Evolutionary conservation across 2,329 filamentous ascomycete species (phyloP).

Genomic region (Trichoderma asperellum): DNA sequence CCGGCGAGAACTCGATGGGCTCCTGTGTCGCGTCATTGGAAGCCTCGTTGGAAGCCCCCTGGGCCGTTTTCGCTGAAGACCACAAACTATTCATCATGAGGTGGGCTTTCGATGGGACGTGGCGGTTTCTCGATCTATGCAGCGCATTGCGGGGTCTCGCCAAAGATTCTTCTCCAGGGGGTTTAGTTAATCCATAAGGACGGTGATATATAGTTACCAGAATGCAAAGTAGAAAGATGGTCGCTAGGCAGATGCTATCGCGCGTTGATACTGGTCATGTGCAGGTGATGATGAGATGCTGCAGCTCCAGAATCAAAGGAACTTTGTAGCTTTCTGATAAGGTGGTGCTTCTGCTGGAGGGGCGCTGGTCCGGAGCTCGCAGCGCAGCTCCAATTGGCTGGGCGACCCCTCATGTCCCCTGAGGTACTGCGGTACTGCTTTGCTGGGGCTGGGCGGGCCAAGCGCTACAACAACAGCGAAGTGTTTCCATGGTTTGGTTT

Average conservation of each 20-base stretch:
- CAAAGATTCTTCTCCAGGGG: conserved; percentile 11
- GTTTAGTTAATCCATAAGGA: conserved; percentile 12
- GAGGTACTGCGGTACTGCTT: neutral
- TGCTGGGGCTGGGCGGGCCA: neutral
- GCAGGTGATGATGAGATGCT: conserved; percentile 13
- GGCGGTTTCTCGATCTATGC: conserved; percentile 24
- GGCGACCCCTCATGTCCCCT: neutral
- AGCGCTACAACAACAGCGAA: neutral
- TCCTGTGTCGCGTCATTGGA: conserved; percentile 46
- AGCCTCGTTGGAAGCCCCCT: conserved; percentile 45
- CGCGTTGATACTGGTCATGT: conserved; percentile 12
- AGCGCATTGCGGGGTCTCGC: conserved; percentile 31
- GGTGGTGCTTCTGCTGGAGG: conserved; percentile 10
- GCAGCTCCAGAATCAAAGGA: conserved; percentile 7
- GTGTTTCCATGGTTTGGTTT: too few relatives aligned
- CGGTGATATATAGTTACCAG: conserved; percentile 1
- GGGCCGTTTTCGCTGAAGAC: conserved; percentile 45
- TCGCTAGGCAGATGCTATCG: conserved; percentile 1
- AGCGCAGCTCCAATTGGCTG: conserved; percentile 14
- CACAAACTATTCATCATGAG: conserved; percentile 52
- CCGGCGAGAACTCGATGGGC: conserved; percentile 31
- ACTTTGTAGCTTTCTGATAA: conserved; percentile 7
- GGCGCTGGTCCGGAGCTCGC: conserved; percentile 15
- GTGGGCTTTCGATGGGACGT: conserved; percentile 32
- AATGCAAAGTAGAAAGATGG: neutral